Evolutionary conservation across 192 early-diverging fungal genomes (phyloP), one percentile per base, ranked within the genome.

Genomic region (Allomyces macrogynus): DNA sequence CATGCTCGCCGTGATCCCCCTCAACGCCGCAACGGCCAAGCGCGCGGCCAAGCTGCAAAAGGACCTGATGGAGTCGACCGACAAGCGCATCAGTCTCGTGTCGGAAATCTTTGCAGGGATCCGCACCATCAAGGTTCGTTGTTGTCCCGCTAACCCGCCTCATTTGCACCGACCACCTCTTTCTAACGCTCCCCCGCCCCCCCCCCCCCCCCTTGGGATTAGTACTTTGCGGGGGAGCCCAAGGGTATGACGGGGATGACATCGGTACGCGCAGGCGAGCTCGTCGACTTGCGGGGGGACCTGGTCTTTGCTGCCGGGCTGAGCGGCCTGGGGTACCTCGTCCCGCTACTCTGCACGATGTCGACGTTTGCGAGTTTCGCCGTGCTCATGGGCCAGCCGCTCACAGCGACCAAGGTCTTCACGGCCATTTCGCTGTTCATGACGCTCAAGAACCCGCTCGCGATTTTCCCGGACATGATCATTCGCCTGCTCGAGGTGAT

Each of bases 51-150:
- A 70, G 60, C 68, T 76, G 75, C 81, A 90, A 67, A 70, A 75
- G 22, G 72, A 72, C 24, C 66, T 84, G 23, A 84, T 70, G 67
- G 63, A 73, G 8, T 75, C 84, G 60, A 75, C 78, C 63, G 93
- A 95, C 72, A 83, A 86, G 68, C 81, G 93, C 23, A 74, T 93
- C 43, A 81, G 83, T 22, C 76, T 84, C 66, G 80, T 89, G 54
- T 92, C 88, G 44, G 92, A 97, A 73, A 76, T 90, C 65, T 75
- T 94, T 61, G 78, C 90, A 72, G 94, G 91, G 44, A 95, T 98
- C 60, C 81, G 90, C n/a, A 88, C 95, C 26, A 83, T 98, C 65
- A 98, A 98, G 71, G 81, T 40, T 40, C 32, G 32, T 8, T 7
- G 4, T 40, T 40, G 32, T 8, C 7, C 0, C 7, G 7, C 4